Base-by-base conservation (phyloP, 2,329 filamentous ascomycete species). In the Ophiostoma populinum region DNA sequence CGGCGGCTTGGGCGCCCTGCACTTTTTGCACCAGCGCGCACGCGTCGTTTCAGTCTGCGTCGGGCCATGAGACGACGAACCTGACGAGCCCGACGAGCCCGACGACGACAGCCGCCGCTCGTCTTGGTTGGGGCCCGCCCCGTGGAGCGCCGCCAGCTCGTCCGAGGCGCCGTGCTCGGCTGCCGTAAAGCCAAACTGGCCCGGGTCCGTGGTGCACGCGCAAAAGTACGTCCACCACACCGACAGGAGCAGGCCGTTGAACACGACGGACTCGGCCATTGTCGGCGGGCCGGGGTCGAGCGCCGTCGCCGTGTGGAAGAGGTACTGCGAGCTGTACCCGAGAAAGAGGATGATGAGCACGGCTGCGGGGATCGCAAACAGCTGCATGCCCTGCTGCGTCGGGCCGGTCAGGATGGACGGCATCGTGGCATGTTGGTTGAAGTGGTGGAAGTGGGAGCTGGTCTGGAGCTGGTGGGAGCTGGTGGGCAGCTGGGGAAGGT, bases 11-110 rank as follows among this genome's bases (percentile, higher is more conserved):
- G 71, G 71, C 22, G 70, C 67, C 32, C 69, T 59, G 53, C 82
- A 92, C 53, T 80, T 83, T 44, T 67, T 69, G 57, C 82, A 92
- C 78, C 79, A 87, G 34, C 65, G 56, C 43, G 24, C 37, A 8
- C 3, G 42, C 21, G 13, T 27, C 17, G 28, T 19, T n/a, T 15
- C 17, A 17, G 11, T 24, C 24, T 2, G 39, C 34, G 11, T 38
- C 18, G 7, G 26, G 31, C 15, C 17, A 24, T 34, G 36, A 6
- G 30, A 32, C 12, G 39, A 41, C 3, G 36, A 34, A 21, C 31
- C 24, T 4, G 35, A 32, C 0, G 36, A 38, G 2, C 29, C 28
- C 0, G 36, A 36, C 3, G 42, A 40, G 1, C 25, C n/a, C 7
- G 40, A 36, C 15, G 35, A 11, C n/a, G 33, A 9, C 19, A 13